Conservation (phyloP, 768 basidiomycete species). For the Hygrophoropsis aurantiaca region DNA sequence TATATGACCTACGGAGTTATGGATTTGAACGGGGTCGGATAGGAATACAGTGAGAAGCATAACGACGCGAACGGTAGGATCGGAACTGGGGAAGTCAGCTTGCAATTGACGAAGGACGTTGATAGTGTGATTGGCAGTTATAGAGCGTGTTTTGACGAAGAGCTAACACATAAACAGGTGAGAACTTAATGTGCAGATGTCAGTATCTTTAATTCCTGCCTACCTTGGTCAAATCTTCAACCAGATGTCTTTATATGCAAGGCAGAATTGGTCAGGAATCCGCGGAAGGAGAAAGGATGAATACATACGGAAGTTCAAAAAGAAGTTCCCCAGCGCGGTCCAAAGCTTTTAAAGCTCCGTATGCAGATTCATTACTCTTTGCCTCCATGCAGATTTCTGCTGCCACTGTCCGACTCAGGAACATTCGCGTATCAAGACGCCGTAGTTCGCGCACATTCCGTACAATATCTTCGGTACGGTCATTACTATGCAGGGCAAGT, state of each 20-base stretch:
- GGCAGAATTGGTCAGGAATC: slow-evolving; percentile 12
- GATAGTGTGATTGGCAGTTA: slow-evolving; percentile 48
- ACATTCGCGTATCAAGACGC: slow-evolving; percentile 77
- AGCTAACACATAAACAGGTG: slow-evolving; percentile 45
- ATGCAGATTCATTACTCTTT: slow-evolving; percentile 67
- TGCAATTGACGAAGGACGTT: slow-evolving; percentile 61
- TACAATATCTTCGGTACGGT: slow-evolving; percentile 60
- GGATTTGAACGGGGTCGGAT: slow-evolving; percentile 20
- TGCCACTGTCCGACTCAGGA: slow-evolving; percentile 79
- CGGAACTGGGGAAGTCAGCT: slow-evolving; percentile 62
- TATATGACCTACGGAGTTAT: slow-evolving; percentile 26
- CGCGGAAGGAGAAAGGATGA: neutral
- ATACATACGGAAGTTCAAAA: slow-evolving; percentile 67
- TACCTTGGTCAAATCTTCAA: slow-evolving; percentile 71
- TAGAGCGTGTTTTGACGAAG: slow-evolving; percentile 68
- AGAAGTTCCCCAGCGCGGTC: slow-evolving; percentile 63
- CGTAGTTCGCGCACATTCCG: slow-evolving; percentile 72
- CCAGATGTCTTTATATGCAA: slow-evolving; percentile 41
- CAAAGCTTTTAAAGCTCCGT: slow-evolving; percentile 64
- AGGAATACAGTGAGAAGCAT: slow-evolving; percentile 73
- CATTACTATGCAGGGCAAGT: slow-evolving; percentile 44
- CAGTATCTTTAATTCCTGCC: slow-evolving; percentile 3
- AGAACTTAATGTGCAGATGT: slow-evolving; percentile 6
- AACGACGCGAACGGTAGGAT: slow-evolving; percentile 63
- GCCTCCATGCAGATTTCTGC: slow-evolving; percentile 84